phyloP scores from a whole-genome alignment of 2,329 filamentous ascomycete genomes.

The Lasiodiplodia theobromae region DNA sequence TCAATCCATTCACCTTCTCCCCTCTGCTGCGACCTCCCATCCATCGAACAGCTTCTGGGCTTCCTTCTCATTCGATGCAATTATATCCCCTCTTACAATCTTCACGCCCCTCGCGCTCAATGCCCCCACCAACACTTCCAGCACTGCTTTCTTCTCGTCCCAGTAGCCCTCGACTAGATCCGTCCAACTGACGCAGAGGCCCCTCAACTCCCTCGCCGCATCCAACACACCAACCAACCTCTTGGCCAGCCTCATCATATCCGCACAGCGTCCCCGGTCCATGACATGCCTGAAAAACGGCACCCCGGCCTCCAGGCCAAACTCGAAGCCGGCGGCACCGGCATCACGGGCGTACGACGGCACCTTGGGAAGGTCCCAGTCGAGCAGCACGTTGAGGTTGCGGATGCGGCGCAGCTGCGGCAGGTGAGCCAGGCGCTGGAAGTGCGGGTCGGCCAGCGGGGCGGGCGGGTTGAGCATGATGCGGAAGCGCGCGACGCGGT shows the following conservation, averaged over 20 bases:
- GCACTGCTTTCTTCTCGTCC: slow-evolving; percentile 9
- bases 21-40: not conserved
- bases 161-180: slow-evolving; percentile 21
- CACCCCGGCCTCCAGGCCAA: slow-evolving; percentile 12
- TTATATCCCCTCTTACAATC: slow-evolving; percentile 2
- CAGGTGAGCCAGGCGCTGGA: slow-evolving; percentile 18
- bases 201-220: slow-evolving; percentile 1
- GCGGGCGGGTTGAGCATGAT: slow-evolving; percentile 23
- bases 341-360: not conserved
- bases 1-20: not conserved
- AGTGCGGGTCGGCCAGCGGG: slow-evolving; percentile 24
- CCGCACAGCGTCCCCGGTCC: slow-evolving; percentile 5
- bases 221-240: slow-evolving; percentile 14
- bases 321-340: slow-evolving; percentile 6
- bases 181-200: slow-evolving; percentile 7
- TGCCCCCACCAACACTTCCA: slow-evolving; percentile 1
- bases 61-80: slow-evolving; percentile 9
- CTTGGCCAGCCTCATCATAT: slow-evolving; percentile 22
- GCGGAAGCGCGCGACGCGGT: slow-evolving; percentile 18
- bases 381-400: slow-evolving; percentile 12
- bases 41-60: slow-evolving; percentile 5
- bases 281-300: slow-evolving; percentile 15
- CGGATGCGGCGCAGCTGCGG: slow-evolving; percentile 12
- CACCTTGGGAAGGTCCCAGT: slow-evolving; percentile 11
- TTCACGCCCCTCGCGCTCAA: slow-evolving; percentile 4